A percentile compares a stretch with the other conserved stretches of the same genome.
Evolutionary conservation across 1,284 basidiomycete genomes (phyloP).

Genomic region (Fomitopsis betulina): DNA sequence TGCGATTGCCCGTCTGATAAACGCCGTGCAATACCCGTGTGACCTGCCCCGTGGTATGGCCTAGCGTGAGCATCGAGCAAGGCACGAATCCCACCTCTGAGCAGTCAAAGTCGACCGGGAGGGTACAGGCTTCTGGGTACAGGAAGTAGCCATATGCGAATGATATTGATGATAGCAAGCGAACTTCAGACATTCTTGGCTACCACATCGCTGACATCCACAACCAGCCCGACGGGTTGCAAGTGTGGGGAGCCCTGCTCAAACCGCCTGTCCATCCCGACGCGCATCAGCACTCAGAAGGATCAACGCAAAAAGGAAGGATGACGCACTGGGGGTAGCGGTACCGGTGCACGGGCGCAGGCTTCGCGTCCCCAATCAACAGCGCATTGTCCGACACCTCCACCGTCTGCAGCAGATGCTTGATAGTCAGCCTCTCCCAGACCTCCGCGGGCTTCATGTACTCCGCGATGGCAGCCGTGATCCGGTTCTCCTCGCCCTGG

Average conservation of each 20-base stretch:
- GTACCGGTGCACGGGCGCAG: conserved; percentile 52
- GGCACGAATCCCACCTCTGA: neutral
- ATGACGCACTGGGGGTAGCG: conserved; percentile 64
- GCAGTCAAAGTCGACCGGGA: too few species aligned
- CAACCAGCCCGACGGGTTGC: conserved; percentile 42
- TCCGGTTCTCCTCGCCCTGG: conserved; percentile 49
- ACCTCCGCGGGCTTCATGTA: conserved; percentile 44
- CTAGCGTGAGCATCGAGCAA: too few species aligned
- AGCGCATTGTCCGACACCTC: conserved; percentile 39
- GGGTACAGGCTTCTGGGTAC: neutral
- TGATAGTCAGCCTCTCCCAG: conserved; percentile 50
- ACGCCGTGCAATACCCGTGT: neutral
- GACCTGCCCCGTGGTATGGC: neutral
- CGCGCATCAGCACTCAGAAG: neutral
- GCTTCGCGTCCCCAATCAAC: conserved; percentile 45
- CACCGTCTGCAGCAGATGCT: conserved; percentile 49
- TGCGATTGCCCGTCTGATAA: neutral
- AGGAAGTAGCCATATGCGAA: neutral
- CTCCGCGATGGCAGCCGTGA: conserved; percentile 59
- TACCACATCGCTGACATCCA: conserved; percentile 39
- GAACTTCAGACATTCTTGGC: conserved; percentile 37
- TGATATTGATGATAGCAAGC: conserved; percentile 1
- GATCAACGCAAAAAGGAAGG: neutral
- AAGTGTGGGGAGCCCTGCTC: conserved; percentile 48
- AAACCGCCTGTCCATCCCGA: conserved; percentile 16